Conservation (phyloP, 805 yeast species). For the Metschnikowia matae region DNA sequence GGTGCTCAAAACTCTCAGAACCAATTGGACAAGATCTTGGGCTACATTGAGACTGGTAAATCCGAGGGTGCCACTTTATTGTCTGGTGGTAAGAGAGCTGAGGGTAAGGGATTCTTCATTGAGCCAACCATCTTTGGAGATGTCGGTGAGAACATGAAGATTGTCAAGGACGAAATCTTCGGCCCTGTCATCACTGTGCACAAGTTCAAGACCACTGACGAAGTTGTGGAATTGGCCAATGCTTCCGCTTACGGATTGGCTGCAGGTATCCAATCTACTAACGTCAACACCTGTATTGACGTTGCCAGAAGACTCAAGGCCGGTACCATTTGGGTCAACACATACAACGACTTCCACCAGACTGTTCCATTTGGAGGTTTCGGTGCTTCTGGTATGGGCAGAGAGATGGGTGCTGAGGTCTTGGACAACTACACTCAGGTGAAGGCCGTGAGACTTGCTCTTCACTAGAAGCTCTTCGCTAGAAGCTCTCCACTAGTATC, state of each 20-base stretch:
- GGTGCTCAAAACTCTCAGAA: conserved; percentile 88
- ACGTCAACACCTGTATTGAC: conserved; percentile 68
- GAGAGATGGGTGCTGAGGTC: conserved; percentile 90
- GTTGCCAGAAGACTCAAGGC: conserved; percentile 73
- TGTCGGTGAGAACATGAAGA: conserved; percentile 66
- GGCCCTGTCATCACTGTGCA: conserved; percentile 89
- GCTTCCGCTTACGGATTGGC: conserved; percentile 82
- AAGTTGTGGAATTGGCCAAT: conserved; percentile 74
- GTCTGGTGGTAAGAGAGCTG: conserved; percentile 62
- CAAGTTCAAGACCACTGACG: conserved; percentile 79
- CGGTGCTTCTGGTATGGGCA: conserved; percentile 86
- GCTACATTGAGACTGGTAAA: conserved; percentile 72
- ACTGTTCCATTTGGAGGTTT: conserved; percentile 91
- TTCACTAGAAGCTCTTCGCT: conserved; percentile 24
- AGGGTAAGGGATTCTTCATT: conserved; percentile 61
- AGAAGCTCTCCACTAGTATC: conserved; percentile 21
- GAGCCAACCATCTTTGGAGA: conserved; percentile 85
- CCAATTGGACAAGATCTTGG: conserved; percentile 75
- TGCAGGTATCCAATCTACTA: conserved; percentile 82
- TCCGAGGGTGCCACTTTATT: conserved; percentile 80
- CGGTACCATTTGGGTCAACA: conserved; percentile 91
- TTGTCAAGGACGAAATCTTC: conserved; percentile 86
- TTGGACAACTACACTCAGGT: conserved; percentile 79
- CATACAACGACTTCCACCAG: conserved; percentile 83
- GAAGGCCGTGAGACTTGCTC: conserved; percentile 72